Percentiles rank a stretch among this genome's conserved stretches.
Conservation (phyloP, 495 filamentous ascomycete species). For the Lophium mytilinum region DNA sequence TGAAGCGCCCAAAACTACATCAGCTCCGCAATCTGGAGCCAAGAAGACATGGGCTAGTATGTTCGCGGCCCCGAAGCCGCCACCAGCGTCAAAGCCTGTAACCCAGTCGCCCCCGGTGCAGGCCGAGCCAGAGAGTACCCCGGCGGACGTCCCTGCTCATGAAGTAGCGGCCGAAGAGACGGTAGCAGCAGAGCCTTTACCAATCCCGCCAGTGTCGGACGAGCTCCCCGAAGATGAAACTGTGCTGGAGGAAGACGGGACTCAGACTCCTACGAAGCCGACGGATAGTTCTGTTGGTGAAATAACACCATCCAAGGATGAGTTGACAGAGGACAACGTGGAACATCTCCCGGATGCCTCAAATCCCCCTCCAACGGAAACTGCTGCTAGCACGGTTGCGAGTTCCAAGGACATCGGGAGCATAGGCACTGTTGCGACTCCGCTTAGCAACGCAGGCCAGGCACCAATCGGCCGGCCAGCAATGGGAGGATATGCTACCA, state of each 20-base stretch:
- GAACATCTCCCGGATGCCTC: conserved; percentile 81
- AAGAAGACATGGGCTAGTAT: conserved; percentile 60
- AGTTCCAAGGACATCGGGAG: conserved; percentile 70
- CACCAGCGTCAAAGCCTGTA: conserved; percentile 31
- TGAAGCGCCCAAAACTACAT: conserved; percentile 38
- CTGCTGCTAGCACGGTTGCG: conserved; percentile 81
- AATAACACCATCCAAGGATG: conserved; percentile 64
- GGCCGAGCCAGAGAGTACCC: conserved; percentile 13
- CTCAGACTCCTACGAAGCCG: conserved; percentile 12
- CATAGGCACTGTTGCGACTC: conserved; percentile 44
- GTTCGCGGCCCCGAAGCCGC: conserved; percentile 44
- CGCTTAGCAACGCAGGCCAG: conserved; percentile 49
- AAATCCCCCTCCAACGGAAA: conserved; percentile 62
- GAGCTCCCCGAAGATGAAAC: conserved; percentile 20
- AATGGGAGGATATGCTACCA: conserved; percentile 61
- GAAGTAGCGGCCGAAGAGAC: conserved; percentile 28
- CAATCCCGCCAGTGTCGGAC: conserved; percentile 27
- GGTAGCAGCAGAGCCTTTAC: conserved; percentile 27
- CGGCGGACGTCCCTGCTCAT: conserved; percentile 24
- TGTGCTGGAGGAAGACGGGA: conserved; percentile 33
- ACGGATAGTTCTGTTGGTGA: conserved; percentile 24
- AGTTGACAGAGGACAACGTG: conserved; percentile 84
- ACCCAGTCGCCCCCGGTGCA: conserved; percentile 7
- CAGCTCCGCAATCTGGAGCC: conserved; percentile 39
- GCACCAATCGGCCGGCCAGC: conserved; percentile 50